Evolutionary conservation across 192 early-diverging fungal species (phyloP).

Genomic region (Podila minutissima): DNA sequence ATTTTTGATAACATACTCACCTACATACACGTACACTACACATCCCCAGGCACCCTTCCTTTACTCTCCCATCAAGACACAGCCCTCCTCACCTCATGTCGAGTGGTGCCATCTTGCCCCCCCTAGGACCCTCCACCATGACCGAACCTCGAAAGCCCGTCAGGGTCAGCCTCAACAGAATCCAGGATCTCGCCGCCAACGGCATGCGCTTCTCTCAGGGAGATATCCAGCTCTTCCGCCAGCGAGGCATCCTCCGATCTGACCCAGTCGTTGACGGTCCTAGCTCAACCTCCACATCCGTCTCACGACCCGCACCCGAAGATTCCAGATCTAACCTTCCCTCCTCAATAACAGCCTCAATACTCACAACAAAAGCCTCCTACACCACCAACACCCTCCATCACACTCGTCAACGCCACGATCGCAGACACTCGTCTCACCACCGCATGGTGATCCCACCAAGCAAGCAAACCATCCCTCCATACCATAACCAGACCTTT

Average conservation of each 20-base stretch:
- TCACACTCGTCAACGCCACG: conserved; percentile 17
- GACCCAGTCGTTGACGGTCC: too few species aligned
- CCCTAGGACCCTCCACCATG: not conserved
- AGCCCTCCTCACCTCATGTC: too few species aligned
- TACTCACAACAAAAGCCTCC: conserved; percentile 12
- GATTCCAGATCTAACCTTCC: not conserved
- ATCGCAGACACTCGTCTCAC: not conserved
- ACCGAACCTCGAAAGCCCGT: conserved; percentile 4
- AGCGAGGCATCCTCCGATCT: conserved; percentile 23
- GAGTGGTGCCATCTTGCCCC: too few species aligned
- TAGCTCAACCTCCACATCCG: not conserved
- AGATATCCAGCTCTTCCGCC: conserved; percentile 26
- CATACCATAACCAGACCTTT: conserved; percentile 27
- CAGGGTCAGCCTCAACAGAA: conserved; percentile 19
- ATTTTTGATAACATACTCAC: too few species aligned
- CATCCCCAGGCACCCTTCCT: not conserved
- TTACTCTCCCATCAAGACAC: too few species aligned
- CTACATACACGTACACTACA: too few species aligned
- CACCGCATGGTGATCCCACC: conserved; percentile 6
- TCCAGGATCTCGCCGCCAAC: conserved; percentile 24
- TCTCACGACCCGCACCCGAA: not conserved
- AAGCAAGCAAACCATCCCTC: conserved; percentile 18
- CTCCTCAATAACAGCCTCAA: not conserved
- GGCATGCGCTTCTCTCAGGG: conserved; percentile 17
- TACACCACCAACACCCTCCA: conserved; percentile 8